Evolutionary conservation across 2,329 filamentous ascomycete species (phyloP), one percentile per base, ranked within the genome.

Genomic region (Pyricularia pennisetigena): DNA sequence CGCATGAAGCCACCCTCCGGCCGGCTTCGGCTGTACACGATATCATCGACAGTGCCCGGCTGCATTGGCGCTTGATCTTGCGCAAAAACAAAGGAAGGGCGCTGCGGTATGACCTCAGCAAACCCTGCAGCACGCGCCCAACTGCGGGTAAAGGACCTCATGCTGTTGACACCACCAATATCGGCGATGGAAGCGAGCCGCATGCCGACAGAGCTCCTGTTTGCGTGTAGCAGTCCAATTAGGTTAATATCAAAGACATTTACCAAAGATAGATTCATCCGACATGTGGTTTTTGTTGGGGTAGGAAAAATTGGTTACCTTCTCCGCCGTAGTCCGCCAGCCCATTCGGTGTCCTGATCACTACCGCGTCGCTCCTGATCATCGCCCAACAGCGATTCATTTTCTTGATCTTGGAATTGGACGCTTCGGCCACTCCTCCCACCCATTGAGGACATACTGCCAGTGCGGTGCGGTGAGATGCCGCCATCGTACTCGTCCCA

Each of bases 91-190:
- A 97, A 93, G 41, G 91, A 90, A 16, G 89, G 88, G 20, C 89
- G 87, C 68, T 91, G 89, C 5, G 93, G 92, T 41, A 95, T 89
- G 72, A 97, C 92, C 77, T 97, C 94, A 71, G 88, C 86, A 78
- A 98, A 98, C 69, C 86, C 90, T 29, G 93, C 93, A 54, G 94
- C 94, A 76, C 94, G 89, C 78, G 94, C 92, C 91, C 93, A 97
- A 73, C 92, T 97, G 70, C 91, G 87, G 63, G 94, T 92, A 76
- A 98, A 98, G 74, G 94, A 97, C 75, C 95, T 90, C 74, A 98
- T 91, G 78, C 92, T 96, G 82, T 98, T 98, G 70, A 94, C 90
- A 66, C 94, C 94, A 71, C 94, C 95, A 65, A 92, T 89, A 70
- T 97, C 89, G 72, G 85, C 82, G 68, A 90, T 76, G 67, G 83